Conservation (phyloP, 371 early-diverging fungal species). For the Parasitella parasitica region DNA sequence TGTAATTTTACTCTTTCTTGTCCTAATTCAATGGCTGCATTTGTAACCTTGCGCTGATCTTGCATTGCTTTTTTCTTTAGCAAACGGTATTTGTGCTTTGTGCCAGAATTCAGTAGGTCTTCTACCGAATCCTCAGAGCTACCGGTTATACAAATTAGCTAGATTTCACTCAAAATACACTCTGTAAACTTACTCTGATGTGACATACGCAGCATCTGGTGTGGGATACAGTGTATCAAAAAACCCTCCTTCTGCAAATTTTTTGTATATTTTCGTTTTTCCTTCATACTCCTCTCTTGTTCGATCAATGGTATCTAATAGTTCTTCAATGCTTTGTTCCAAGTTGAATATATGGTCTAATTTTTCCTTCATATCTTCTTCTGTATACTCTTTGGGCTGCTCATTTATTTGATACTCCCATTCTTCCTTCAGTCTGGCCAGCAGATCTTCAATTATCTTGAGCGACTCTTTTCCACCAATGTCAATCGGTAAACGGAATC, state of each 20-base stretch:
- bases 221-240: slow-evolving; percentile 38
- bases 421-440: slow-evolving; percentile 38
- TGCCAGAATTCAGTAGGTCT: slow-evolving; percentile 17
- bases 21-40: slow-evolving; percentile 38
- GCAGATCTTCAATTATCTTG: slow-evolving; percentile 30
- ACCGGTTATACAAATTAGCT: not conserved
- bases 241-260: slow-evolving; percentile 41
- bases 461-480: slow-evolving; percentile 34
- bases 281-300: slow-evolving; percentile 26
- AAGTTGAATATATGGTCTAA: slow-evolving; percentile 24
- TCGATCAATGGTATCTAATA: slow-evolving; percentile 26
- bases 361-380: slow-evolving; percentile 35
- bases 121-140: slow-evolving; percentile 33
- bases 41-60: slow-evolving; percentile 33
- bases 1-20: slow-evolving; percentile 31
- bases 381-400: slow-evolving; percentile 23
- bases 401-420: slow-evolving; percentile 35
- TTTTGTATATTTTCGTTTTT: slow-evolving; percentile 32
- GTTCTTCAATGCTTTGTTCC: slow-evolving; percentile 25
- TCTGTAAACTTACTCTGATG: slow-evolving; percentile 32
- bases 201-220: not conserved
- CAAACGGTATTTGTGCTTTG: not conserved
- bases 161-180: not conserved
- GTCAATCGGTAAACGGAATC: slow-evolving; percentile 32
- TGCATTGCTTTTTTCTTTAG: slow-evolving; percentile 18